Conservation (phyloP, 2,329 filamentous ascomycete genomes). For the Ceratocystis ficicola region DNA sequence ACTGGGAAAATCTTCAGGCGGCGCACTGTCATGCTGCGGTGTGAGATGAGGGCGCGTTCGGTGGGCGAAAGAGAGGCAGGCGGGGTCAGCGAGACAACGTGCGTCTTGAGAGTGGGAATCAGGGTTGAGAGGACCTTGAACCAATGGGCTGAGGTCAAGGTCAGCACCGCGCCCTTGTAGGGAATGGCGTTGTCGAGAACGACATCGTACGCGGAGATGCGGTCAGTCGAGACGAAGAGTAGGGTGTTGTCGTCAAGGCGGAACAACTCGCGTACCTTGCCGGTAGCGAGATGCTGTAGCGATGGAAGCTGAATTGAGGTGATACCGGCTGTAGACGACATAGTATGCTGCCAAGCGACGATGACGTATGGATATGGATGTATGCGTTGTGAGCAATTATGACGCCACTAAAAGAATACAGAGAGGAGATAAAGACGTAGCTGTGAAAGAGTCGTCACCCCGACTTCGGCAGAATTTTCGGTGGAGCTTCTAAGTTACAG, state of each 20-base stretch:
- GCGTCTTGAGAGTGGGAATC: conserved; percentile 39
- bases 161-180: conserved; percentile 43
- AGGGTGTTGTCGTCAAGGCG: conserved; percentile 49
- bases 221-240: conserved; percentile 75
- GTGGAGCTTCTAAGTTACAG: not conserved
- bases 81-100: conserved; percentile 39
- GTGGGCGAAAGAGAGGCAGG: conserved; percentile 31
- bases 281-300: conserved; percentile 31
- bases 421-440: conserved; percentile 8
- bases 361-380: not conserved
- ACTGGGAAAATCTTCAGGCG: conserved; percentile 64
- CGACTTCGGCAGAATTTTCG: conserved; percentile 17
- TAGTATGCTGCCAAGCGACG: not conserved
- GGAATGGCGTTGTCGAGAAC: conserved; percentile 60
- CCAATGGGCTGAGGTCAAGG: conserved; percentile 39
- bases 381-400: conserved; percentile 12
- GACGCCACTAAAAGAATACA: not conserved
- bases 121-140: conserved; percentile 37
- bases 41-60: conserved; percentile 42
- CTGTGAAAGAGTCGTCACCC: conserved; percentile 15
- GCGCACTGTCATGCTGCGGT: conserved; percentile 66
- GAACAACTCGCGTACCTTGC: conserved; percentile 75
- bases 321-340: conserved; percentile 25
- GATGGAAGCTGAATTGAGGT: conserved; percentile 28
- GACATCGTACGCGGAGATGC: conserved; percentile 92